phyloP scores from a whole-genome alignment of 257 asterid genomes.

The Eustoma russellianum region DNA sequence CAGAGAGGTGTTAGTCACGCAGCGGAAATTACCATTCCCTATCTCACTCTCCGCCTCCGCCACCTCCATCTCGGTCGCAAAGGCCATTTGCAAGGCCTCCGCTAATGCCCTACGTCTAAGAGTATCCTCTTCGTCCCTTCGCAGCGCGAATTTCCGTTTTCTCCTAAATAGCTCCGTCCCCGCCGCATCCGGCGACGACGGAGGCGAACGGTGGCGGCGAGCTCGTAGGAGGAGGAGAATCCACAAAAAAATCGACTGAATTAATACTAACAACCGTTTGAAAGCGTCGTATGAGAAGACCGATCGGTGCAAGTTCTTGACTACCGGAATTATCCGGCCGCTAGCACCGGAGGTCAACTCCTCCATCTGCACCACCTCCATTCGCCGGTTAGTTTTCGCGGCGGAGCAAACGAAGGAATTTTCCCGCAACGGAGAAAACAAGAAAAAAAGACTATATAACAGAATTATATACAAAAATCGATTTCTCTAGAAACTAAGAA shows the following conservation, averaged over 20 bases:
- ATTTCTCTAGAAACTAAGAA: too few relatives aligned
- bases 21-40: slow-evolving; percentile 17
- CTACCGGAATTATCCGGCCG: slow-evolving; percentile 87
- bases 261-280: slow-evolving; percentile 26
- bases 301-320: slow-evolving; percentile 53
- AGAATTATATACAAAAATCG: not conserved
- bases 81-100: slow-evolving; percentile 64
- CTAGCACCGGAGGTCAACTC: slow-evolving; percentile 99
- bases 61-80: slow-evolving; percentile 3
- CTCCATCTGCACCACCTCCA: slow-evolving; percentile 69
- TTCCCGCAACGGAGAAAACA: too few relatives aligned
- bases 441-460: not conserved
- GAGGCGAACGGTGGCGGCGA: slow-evolving; percentile 44
- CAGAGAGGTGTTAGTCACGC: slow-evolving; percentile 66
- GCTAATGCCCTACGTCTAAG: slow-evolving; percentile 87
- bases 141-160: slow-evolving; percentile 43
- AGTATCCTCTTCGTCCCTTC: slow-evolving; percentile 96
- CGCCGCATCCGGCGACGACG: slow-evolving; percentile 22
- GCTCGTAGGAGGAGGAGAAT: slow-evolving; percentile 58
- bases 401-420: not conserved
- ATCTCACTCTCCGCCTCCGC: slow-evolving; percentile 9
- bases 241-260: slow-evolving; percentile 70
- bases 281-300: slow-evolving; percentile 45
- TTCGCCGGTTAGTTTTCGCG: slow-evolving; percentile 8
- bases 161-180: slow-evolving; percentile 17